A percentile compares a stretch with the other conserved stretches of the same genome.
These are phyloP conservation scores for Rauvolfia tetraphylla DNA, from an alignment of 257 asterid species.

Conservation along the genomic window DNA sequence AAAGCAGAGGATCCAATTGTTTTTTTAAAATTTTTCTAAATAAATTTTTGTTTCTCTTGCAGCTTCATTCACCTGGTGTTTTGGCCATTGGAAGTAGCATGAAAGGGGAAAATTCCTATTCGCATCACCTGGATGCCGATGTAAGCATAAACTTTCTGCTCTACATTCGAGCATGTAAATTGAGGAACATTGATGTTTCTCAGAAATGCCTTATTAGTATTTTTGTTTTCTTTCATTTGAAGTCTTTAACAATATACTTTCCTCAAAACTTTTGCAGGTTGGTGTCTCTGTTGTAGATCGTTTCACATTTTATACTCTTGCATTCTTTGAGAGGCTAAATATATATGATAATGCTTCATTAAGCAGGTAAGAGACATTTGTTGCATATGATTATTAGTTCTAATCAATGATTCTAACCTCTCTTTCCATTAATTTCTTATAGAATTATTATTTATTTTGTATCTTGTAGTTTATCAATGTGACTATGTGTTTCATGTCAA, in stretches of 20 bases:
- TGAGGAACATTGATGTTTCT: constrained; percentile 11
- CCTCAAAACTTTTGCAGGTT: constrained; percentile 52
- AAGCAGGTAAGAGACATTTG: constrained; percentile 57
- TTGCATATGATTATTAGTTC: background rate
- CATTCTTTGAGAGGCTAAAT: constrained; percentile 95
- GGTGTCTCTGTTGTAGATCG: constrained; percentile 98
- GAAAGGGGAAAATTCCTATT: constrained; percentile 97
- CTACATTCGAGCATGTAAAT: background rate
- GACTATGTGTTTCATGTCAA: background rate
- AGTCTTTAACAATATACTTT: constrained; percentile 6
- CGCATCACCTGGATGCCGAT: constrained; percentile 90
- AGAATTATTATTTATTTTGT: background rate
- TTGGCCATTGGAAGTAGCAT: constrained; percentile 97
- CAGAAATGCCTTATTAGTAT: constrained; percentile 9
- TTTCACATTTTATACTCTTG: constrained; percentile 88
- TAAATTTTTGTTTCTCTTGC: too few species aligned
- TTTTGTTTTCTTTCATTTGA: constrained; percentile 7
- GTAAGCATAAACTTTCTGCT: constrained; percentile 42
- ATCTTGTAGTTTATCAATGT: background rate
- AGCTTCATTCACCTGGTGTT: constrained; percentile 98
- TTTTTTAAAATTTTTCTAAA: too few species aligned
- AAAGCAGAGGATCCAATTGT: background rate
- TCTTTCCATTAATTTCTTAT: background rate
- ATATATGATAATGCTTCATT: constrained; percentile 89
- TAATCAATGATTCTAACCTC: background rate